Evolutionary conservation across 1,284 basidiomycete genomes (phyloP).

Genomic region (Lignosus rhinocerotis): DNA sequence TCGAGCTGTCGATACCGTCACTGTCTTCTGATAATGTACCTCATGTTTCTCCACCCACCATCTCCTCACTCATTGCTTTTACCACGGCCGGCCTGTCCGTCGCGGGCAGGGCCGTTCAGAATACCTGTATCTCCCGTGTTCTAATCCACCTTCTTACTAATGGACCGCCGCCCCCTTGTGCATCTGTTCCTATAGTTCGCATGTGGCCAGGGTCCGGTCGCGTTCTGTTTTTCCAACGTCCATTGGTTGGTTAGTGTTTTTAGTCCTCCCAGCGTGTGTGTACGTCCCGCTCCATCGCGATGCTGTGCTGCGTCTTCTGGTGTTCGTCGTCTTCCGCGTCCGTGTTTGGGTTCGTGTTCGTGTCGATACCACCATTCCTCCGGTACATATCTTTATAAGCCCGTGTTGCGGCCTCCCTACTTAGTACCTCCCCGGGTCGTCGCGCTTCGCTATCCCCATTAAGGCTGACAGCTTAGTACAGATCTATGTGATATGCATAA

Average conservation of each 20-base stretch:
- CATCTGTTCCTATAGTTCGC: background rate
- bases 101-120: background rate
- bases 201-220: constrained; percentile 1
- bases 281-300: background rate
- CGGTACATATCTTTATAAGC: constrained; percentile 8
- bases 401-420: too few relatives aligned
- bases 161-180: constrained; percentile 2
- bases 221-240: background rate
- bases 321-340: too few relatives aligned
- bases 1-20: constrained; percentile 4
- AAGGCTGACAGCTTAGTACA: too few relatives aligned
- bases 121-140: constrained; percentile 14
- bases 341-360: background rate
- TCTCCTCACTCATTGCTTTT: background rate
- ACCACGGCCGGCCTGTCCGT: background rate
- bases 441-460: too few relatives aligned
- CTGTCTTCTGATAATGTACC: constrained; percentile 6
- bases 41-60: background rate
- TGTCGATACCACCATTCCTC: background rate
- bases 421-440: too few relatives aligned
- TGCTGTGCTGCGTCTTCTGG: background rate
- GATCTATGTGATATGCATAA: too few relatives aligned
- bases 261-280: background rate
- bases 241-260: background rate
- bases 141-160: constrained; percentile 4